Percentiles rank a stretch among this genome's conserved stretches.
These are phyloP conservation scores for Nosema muscidifuracis DNA, from an alignment of 371 early-diverging fungal species.

Conservation along the genomic window DNA sequence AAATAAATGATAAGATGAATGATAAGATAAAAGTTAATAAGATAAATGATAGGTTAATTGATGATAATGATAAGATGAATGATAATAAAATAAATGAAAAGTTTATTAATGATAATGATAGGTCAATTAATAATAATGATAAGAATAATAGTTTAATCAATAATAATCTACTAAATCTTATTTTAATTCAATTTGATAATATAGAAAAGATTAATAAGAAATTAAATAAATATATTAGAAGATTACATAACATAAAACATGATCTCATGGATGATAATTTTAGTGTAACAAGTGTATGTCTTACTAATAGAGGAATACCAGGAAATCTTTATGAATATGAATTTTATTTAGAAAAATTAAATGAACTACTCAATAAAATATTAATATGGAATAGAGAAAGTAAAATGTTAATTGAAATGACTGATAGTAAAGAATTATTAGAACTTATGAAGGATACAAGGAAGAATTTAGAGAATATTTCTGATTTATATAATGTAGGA, in stretches of 20 bases:
- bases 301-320: constrained; percentile 31
- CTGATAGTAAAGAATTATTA: background rate
- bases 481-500: background rate
- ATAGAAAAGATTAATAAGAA: background rate
- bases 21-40: background rate
- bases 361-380: background rate
- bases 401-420: background rate
- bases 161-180: background rate
- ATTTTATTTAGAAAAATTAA: constrained; percentile 37
- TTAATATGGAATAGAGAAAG: constrained; percentile 27
- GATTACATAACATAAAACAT: constrained; percentile 32
- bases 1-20: background rate
- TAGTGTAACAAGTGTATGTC: constrained; percentile 6
- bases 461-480: background rate
- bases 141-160: too few relatives aligned
- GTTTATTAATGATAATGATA: too few relatives aligned
- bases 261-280: constrained; percentile 17
- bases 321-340: constrained; percentile 42
- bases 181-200: background rate
- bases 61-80: too few relatives aligned
- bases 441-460: background rate
- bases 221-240: constrained; percentile 15
- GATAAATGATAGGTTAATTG: too few relatives aligned
- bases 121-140: too few relatives aligned
- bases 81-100: too few relatives aligned